Evolutionary conservation across 768 basidiomycete genomes (phyloP).

Genomic region (Phanerochaete sordida): DNA sequence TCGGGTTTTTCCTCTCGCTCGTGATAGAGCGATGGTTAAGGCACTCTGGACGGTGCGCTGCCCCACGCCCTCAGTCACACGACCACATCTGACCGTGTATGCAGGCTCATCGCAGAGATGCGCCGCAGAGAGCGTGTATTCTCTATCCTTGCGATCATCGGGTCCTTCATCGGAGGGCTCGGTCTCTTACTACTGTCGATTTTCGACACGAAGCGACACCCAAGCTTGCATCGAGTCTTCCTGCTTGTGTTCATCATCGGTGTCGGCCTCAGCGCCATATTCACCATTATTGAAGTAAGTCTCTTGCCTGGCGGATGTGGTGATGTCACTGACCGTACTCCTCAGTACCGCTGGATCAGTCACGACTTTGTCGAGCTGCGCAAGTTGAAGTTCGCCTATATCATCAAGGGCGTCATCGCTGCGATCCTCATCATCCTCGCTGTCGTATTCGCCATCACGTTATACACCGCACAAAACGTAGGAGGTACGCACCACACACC

Average conservation of each 20-base stretch:
- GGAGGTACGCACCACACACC: slow-evolving; percentile 39
- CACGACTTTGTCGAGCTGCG: slow-evolving; percentile 45
- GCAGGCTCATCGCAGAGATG: slow-evolving; percentile 58
- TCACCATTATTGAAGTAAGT: slow-evolving; percentile 64
- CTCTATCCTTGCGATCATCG: slow-evolving; percentile 53
- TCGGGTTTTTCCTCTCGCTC: slow-evolving; percentile 59
- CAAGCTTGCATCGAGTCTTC: slow-evolving; percentile 52
- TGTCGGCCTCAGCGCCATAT: slow-evolving; percentile 68
- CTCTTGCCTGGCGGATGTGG: not conserved
- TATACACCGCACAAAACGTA: slow-evolving; percentile 42
- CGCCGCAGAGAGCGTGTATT: slow-evolving; percentile 53
- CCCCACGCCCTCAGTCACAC: not conserved
- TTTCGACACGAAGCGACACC: slow-evolving; percentile 61
- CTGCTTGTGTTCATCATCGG: slow-evolving; percentile 73
- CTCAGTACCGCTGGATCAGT: slow-evolving; percentile 65
- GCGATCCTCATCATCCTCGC: slow-evolving; percentile 53
- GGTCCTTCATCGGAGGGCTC: slow-evolving; percentile 56
- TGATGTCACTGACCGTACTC: not conserved
- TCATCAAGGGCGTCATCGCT: slow-evolving; percentile 61
- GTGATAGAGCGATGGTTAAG: slow-evolving; percentile 59
- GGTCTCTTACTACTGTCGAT: slow-evolving; percentile 69
- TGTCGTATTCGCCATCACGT: slow-evolving; percentile 56
- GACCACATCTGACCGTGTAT: no score
- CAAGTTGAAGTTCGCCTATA: slow-evolving; percentile 50
- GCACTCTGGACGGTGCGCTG: slow-evolving; percentile 54